Base-by-base conservation (phyloP, 257 asterid genomes). In the Eustoma russellianum region DNA sequence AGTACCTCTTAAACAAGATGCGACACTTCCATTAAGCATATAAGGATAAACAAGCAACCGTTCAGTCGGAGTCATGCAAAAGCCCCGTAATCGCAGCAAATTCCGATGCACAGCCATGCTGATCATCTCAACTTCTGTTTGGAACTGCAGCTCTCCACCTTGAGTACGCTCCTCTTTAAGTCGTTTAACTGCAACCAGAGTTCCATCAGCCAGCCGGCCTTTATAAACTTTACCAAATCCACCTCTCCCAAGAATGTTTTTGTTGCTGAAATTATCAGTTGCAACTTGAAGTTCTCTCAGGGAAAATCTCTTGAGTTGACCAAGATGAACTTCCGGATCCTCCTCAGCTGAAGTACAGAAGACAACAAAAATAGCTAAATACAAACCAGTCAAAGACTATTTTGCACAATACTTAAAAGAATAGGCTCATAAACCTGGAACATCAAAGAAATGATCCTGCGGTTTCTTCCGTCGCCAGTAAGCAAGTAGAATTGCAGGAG, bases 1-100 rank as follows among this genome's bases (percentile, higher is more conserved):
- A 3, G 3, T 79, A 87, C 98, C 98, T 80, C 98, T 79, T 69
- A 91, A 79, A 71, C 96, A 85, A 17, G 98, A 91, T 53, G 98
- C 94, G 50, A 91, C 96, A 77, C 95, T 91, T 62, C 98, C 95
- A 70, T 91, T 91, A 11, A 57, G 77, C 96, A 91, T 87, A 55
- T 50, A 91, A 34, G 98, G 98, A 77, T 91, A 91, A 66, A 86
- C 93, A 59, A 91, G 95, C 72, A 91, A 62, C 63, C 98, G 77
- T 72, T 91, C 98, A 0, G 94, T 87, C 0, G 95, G 86, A 3
- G 98, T 86, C 96, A 81, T 79, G 72, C 96, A 86, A 72, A 90
- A 90, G 52, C 98, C 98, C 67, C 80, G 85, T 52, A 90, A 67
- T 13, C 89, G 86, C 53, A 83, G 96, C 53, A 90, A 68, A 66